Percentiles rank a stretch among this genome's conserved stretches.
Evolutionary conservation across 2,329 filamentous ascomycete genomes (phyloP).

Genomic region (Nannizzia gypsea): DNA sequence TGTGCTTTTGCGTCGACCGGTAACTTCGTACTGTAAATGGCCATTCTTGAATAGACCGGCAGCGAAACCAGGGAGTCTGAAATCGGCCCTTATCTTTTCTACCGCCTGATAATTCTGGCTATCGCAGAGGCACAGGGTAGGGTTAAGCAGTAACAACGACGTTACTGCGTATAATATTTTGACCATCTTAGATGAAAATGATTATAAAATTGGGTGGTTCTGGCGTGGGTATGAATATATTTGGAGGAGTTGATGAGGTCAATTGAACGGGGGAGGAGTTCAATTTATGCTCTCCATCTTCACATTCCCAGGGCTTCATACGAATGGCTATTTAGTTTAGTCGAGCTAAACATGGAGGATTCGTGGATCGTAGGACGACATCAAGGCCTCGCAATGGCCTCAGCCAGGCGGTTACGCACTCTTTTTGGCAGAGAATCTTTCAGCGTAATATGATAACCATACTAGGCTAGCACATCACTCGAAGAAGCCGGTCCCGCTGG

Average conservation of each 20-base stretch:
- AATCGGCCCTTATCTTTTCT: conserved; percentile 4
- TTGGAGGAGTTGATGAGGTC: background rate
- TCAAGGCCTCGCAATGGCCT: too few species aligned
- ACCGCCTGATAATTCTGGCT: background rate
- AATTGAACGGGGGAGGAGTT: background rate
- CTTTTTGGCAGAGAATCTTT: too few species aligned
- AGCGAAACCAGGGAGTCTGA: conserved; percentile 7
- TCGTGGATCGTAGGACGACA: background rate
- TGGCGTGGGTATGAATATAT: background rate
- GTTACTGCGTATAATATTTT: background rate
- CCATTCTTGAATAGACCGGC: background rate
- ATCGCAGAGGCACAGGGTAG: background rate
- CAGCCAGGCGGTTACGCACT: too few species aligned
- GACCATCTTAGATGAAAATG: background rate
- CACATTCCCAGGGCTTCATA: background rate
- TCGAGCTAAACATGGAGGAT: background rate
- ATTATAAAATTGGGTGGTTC: background rate
- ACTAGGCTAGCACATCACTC: too few species aligned
- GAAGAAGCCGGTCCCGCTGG: too few species aligned
- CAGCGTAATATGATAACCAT: too few species aligned
- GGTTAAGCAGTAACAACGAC: background rate
- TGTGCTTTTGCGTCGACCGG: conserved; percentile 4
- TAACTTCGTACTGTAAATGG: background rate
- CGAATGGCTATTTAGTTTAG: background rate
- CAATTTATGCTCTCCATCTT: background rate